These are phyloP conservation scores for Globisporangium paddicum DNA, from an alignment of 352 stramenopile species.

Conservation along the genomic window DNA sequence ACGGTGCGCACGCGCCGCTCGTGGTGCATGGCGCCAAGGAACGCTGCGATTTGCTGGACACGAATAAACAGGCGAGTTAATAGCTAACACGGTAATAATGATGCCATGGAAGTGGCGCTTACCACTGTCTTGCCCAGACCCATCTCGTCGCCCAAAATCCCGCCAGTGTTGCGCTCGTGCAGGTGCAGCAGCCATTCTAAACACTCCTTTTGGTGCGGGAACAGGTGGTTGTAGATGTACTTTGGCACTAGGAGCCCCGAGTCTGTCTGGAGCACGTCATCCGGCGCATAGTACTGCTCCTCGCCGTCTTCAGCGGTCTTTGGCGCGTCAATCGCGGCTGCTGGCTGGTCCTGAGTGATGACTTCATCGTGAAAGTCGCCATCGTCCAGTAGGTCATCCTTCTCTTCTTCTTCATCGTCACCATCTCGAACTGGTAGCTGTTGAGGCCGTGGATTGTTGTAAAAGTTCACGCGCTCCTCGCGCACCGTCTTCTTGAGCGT, in stretches of 20 bases:
- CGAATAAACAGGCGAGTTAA: too few relatives aligned
- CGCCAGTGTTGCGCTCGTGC: conserved; percentile 94
- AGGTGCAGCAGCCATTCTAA: conserved; percentile 97
- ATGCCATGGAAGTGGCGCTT: too few relatives aligned
- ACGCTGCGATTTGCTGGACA: conserved; percentile 70
- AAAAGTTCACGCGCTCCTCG: conserved; percentile 29
- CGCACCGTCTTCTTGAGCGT: conserved; percentile 22
- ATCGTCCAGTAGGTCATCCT: conserved; percentile 21
- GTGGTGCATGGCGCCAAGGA: conserved; percentile 69
- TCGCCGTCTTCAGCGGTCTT: not conserved
- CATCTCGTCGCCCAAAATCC: conserved; percentile 97
- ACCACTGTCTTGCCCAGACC: conserved; percentile 95
- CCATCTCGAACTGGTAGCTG: not conserved
- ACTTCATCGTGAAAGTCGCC: conserved; percentile 32
- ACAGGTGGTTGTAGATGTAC: conserved; percentile 80
- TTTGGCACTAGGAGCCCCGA: conserved; percentile 63
- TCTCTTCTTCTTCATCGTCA: conserved; percentile 14
- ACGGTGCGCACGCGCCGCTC: conserved; percentile 56
- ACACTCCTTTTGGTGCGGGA: conserved; percentile 93
- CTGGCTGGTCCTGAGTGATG: not conserved
- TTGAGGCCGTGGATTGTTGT: conserved; percentile 27
- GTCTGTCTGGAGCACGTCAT: conserved; percentile 50
- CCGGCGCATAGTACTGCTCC: conserved; percentile 33
- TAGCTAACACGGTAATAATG: too few relatives aligned
- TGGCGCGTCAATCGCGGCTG: not conserved